Conservation (phyloP, 2,329 filamentous ascomycete species). For the Cordyceps sp. region DNA sequence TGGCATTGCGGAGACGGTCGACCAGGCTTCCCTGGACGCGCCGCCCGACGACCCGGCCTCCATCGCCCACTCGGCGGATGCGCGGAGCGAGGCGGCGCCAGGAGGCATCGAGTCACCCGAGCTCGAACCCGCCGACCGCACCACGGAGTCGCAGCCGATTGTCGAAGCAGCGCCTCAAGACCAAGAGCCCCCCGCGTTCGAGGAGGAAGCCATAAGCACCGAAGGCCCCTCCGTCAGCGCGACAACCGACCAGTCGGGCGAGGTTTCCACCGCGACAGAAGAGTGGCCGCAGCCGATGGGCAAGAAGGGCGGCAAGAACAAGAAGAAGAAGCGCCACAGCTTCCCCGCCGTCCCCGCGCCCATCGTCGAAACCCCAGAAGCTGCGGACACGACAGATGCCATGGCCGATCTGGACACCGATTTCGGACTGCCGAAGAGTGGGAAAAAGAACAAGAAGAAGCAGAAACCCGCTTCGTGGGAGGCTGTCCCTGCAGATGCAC, state of each 20-base stretch:
- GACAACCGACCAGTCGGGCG: not conserved
- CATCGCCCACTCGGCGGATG: too few species aligned
- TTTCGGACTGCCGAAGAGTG: constrained; percentile 2
- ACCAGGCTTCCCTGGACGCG: too few species aligned
- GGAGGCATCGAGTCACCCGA: too few species aligned
- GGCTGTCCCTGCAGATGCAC: not conserved
- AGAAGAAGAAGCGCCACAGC: constrained; percentile 3
- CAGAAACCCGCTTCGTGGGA: constrained; percentile 4
- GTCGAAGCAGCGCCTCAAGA: too few species aligned
- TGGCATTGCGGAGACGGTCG: too few species aligned
- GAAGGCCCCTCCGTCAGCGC: not conserved
- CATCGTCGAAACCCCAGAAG: not conserved
- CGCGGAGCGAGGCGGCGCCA: too few species aligned
- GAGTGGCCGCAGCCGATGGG: constrained; percentile 1
- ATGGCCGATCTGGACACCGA: constrained; percentile 1
- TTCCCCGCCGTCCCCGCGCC: not conserved
- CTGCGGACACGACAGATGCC: not conserved
- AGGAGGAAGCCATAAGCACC: too few species aligned
- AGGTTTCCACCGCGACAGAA: not conserved
- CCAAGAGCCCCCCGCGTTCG: too few species aligned
- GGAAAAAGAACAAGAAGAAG: constrained; percentile 7
- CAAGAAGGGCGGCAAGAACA: constrained; percentile 6
- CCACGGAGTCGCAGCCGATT: too few species aligned
- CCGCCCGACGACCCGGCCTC: too few species aligned
- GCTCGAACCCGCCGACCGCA: too few species aligned